phyloP scores from a whole-genome alignment of 192 early-diverging fungal species.

The Coemansia sp. region DNA sequence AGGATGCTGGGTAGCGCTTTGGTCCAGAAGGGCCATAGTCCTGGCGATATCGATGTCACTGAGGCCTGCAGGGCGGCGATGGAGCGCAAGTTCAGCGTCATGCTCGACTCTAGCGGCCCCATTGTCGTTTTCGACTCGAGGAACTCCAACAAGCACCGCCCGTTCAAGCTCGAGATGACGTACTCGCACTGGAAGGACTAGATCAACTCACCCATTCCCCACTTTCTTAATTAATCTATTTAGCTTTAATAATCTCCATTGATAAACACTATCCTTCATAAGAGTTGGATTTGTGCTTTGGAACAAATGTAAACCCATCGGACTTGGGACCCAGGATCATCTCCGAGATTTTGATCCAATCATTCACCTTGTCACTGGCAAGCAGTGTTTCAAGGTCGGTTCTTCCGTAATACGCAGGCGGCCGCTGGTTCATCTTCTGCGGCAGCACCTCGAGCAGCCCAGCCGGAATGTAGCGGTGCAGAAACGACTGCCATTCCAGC shows the following conservation, averaged over 20 bases:
- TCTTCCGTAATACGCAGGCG: slow-evolving; percentile 81
- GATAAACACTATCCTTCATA: slow-evolving; percentile 48
- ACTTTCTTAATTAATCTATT: not conserved
- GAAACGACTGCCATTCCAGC: slow-evolving; percentile 79
- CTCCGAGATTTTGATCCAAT: slow-evolving; percentile 95
- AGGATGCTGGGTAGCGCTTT: slow-evolving; percentile 1
- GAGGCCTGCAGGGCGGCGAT: slow-evolving; percentile 26
- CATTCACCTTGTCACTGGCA: slow-evolving; percentile 73
- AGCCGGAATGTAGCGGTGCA: slow-evolving; percentile 83
- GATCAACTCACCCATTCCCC: not conserved
- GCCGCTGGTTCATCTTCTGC: slow-evolving; percentile 89
- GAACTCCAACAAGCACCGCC: slow-evolving; percentile 12
- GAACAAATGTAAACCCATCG: slow-evolving; percentile 83
- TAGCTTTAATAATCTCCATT: not conserved
- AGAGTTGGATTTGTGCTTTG: slow-evolving; percentile 93
- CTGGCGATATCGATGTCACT: slow-evolving; percentile 25
- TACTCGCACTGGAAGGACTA: slow-evolving; percentile 16
- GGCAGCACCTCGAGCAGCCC: slow-evolving; percentile 92
- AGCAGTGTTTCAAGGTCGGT: slow-evolving; percentile 94
- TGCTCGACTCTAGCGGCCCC: slow-evolving; percentile 30
- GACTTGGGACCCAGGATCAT: slow-evolving; percentile 90
- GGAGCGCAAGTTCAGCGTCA: slow-evolving; percentile 29
- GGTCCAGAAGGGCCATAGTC: slow-evolving; percentile 6
- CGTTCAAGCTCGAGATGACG: slow-evolving; percentile 22
- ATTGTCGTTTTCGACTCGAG: slow-evolving; percentile 24